Percentiles rank a stretch among this genome's conserved stretches.
Evolutionary conservation across 1,284 basidiomycete species (phyloP).

Genomic region (Hemileia vastatrix): DNA sequence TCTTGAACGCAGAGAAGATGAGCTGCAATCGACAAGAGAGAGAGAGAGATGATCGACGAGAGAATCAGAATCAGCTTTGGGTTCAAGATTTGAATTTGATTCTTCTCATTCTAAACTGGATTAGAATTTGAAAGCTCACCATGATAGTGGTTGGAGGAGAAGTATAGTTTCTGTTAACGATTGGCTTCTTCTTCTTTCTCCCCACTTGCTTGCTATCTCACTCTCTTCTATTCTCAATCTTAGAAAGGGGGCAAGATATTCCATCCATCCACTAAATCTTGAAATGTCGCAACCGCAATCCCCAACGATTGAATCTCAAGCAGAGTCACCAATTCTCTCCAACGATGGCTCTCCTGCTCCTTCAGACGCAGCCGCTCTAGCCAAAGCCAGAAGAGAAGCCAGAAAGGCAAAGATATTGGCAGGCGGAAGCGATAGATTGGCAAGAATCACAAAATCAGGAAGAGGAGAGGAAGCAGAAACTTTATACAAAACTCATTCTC

Average conservation of each 20-base stretch:
- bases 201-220: too few species aligned
- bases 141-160: too few species aligned
- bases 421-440: conserved; percentile 38
- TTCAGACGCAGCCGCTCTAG: conserved; percentile 34
- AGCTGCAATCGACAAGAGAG: conserved; percentile 29
- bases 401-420: conserved; percentile 40
- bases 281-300: too few species aligned
- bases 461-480: conserved; percentile 35
- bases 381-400: conserved; percentile 37
- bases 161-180: too few species aligned
- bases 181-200: too few species aligned
- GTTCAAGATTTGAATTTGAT: too few species aligned
- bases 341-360: neutral
- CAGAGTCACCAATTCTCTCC: neutral
- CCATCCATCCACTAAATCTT: too few species aligned
- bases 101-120: too few species aligned
- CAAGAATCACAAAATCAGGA: conserved; percentile 40
- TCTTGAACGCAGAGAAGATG: conserved; percentile 45
- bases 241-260: too few species aligned
- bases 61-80: too few species aligned
- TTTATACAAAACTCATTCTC: conserved; percentile 28
- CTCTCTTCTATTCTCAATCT: too few species aligned
- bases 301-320: neutral
- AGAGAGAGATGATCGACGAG: neutral
- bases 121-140: too few species aligned